Evolutionary conservation across 495 filamentous ascomycete genomes (phyloP), one percentile per base, ranked within the genome.

Genomic region (Neohortaea acidophila): DNA sequence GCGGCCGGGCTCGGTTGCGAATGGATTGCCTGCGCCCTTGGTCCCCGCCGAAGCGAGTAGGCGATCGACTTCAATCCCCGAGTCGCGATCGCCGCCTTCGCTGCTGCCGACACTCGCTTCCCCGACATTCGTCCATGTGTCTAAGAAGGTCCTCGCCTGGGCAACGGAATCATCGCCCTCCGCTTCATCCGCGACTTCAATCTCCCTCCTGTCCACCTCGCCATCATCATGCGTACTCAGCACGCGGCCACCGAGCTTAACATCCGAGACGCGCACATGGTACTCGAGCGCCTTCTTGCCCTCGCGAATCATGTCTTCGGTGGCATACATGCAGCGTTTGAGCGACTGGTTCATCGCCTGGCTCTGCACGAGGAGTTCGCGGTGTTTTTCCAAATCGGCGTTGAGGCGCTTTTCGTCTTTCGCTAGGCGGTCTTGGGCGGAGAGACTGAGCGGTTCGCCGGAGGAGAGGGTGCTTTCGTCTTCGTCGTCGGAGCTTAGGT

Each of bases 341-440:
- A 99, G 64, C 50, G 81, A 87, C 49, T 89, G 80, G 55, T 96
- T 96, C 62, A 96, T 82, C 57, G 80, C 87, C 51, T 93, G 82
- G 40, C 78, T 85, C 55, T 93, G 85, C 17, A 81, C 59, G 3
- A 97, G 69, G 1, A 96, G 63, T 48, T 86, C 78, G 42, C 84
- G 82, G 52, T 99, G 89, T 51, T 83, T 84, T 4, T 77, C 69
- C 10, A 99, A 68, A 56, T 99, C 89, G 13, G 91, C 60, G 38
- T 75, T 68, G 17, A 94, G 65, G 13, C 79, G 68, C 52, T 76
- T 76, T 53, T 89, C 81, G 47, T 94, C 89, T 20, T 60, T 55
- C 3, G 55, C 58, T 4, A 50, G 26, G 1, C 47, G 36, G 54
- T 61, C 39, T 63, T 56, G 4, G 1, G 63, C 55, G 30, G 48